Evolutionary conservation across 306 rosid species (phyloP).

Genomic region (Lathyrus sativus): DNA sequence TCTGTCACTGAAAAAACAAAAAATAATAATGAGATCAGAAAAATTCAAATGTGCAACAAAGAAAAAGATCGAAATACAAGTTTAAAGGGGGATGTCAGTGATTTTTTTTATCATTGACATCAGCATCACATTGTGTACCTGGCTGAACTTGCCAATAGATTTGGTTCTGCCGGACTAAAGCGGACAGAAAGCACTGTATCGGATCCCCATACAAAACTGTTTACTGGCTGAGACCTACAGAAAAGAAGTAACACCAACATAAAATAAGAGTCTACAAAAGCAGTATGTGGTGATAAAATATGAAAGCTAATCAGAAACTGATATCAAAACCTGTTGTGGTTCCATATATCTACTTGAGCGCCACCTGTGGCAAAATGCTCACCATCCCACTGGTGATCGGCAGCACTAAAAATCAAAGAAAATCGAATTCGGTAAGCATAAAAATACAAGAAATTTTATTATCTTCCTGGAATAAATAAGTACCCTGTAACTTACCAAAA

Average conservation of each 20-base stretch:
- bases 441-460: conserved; percentile 8
- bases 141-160: conserved; percentile 75
- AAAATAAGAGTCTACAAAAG: conserved; percentile 29
- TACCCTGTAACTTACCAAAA: conserved; percentile 63
- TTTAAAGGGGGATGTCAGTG: neutral
- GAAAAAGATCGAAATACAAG: neutral
- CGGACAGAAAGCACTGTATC: conserved; percentile 75
- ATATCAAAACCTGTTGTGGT: conserved; percentile 73
- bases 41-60: neutral
- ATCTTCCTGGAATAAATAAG: conserved; percentile 31
- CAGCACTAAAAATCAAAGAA: conserved; percentile 61
- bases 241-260: conserved; percentile 26
- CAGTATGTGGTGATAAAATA: neutral
- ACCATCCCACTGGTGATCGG: conserved; percentile 88
- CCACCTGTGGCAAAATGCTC: conserved; percentile 93
- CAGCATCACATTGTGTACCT: conserved; percentile 45
- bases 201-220: conserved; percentile 76
- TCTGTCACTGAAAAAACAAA: conserved; percentile 61
- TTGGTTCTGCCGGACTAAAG: conserved; percentile 84
- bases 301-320: conserved; percentile 14
- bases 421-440: neutral
- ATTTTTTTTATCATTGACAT: conserved; percentile 14
- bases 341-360: conserved; percentile 89
- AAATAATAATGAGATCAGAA: neutral
- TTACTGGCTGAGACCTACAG: conserved; percentile 76